Base-by-base conservation (phyloP, 306 rosid species). In the Mucuna pruriens region DNA sequence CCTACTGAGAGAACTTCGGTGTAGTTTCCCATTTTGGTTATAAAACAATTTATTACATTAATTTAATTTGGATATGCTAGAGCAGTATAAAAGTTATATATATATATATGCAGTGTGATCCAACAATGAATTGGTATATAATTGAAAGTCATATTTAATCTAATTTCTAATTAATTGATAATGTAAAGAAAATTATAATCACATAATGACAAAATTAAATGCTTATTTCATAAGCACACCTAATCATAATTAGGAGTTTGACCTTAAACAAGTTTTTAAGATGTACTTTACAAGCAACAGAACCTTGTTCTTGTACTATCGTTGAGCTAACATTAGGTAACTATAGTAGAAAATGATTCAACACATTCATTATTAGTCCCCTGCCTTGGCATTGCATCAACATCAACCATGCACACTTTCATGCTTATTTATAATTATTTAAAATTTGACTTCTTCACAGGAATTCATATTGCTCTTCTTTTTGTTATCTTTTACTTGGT, bases 301-400 rank as follows among this genome's bases (percentile, higher is more conserved):
- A 42, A 42, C 44, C 54, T 60, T 75, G 69, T 25, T 49, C 11
- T 58, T 74, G 33, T 40, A 7, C 16, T 19, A 33, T 52, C 6
- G 33, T 33, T 33, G 1, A 2, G 55, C 57, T 55, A 75, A 74
- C 72, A 76, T 26, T 76, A 46, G 36, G 34, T 29, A 62, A 34
- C 44, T 57, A 10, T 60, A 60, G 60, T 1, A 22, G 26, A 36
- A 78, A 78, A 66, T 66, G 51, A 45, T 62, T 77, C 61, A 31
- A 77, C 36, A 45, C 45, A 48, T 80, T 58, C 78, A 58, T 80
- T 19, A 58, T 57, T 71, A 44, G 20, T 44, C 60, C 26, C 29
- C 17, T 29, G 38, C 17, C 49, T 69, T 69, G 26, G 17, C 77
- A 57, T 11, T 29, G 61, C 60, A 79, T 42, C 83, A 55, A 55